A percentile compares a stretch with the other conserved stretches of the same genome.
These are phyloP conservation scores for Schwanniomyces occidentalis DNA, from an alignment of 805 yeast genomes.

Conservation along the genomic window DNA sequence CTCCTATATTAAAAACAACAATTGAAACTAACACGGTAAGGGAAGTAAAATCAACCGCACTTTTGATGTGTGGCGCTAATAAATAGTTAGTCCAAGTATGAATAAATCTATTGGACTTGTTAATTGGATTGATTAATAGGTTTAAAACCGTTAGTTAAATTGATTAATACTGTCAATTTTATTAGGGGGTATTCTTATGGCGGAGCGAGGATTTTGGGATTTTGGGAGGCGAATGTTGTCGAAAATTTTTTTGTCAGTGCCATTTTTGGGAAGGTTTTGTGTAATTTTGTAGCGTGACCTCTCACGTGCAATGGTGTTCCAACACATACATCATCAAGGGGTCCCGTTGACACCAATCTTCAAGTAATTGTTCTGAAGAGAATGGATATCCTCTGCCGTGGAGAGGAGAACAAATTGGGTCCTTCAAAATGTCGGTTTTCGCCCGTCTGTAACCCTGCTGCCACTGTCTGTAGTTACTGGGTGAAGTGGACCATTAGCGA, in stretches of 20 bases:
- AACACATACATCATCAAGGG: background rate
- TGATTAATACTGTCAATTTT: too few species aligned
- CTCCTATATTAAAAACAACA: slow-evolving; percentile 4
- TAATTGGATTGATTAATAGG: slow-evolving; percentile 12
- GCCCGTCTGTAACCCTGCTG: too few species aligned
- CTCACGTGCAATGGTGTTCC: too few species aligned
- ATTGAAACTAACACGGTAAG: slow-evolving; percentile 2
- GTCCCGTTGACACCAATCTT: background rate
- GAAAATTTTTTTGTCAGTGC: slow-evolving; percentile 4
- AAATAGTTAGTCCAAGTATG: slow-evolving; percentile 4
- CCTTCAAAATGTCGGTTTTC: too few species aligned
- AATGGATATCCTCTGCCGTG: too few species aligned
- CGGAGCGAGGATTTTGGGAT: too few species aligned
- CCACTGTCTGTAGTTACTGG: too few species aligned
- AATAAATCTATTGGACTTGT: slow-evolving; percentile 7
- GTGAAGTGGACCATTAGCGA: too few species aligned
- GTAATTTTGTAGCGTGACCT: background rate
- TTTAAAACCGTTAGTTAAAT: slow-evolving; percentile 5
- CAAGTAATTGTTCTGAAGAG: too few species aligned
- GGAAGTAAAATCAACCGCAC: slow-evolving; percentile 6
- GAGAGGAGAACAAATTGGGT: too few species aligned
- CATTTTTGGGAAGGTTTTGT: background rate
- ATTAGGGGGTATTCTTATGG: too few species aligned
- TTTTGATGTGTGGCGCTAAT: slow-evolving; percentile 1
- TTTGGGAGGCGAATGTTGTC: slow-evolving; percentile 3